Conservation (phyloP, 352 stramenopile species). For the Globisporangium middletonii region DNA sequence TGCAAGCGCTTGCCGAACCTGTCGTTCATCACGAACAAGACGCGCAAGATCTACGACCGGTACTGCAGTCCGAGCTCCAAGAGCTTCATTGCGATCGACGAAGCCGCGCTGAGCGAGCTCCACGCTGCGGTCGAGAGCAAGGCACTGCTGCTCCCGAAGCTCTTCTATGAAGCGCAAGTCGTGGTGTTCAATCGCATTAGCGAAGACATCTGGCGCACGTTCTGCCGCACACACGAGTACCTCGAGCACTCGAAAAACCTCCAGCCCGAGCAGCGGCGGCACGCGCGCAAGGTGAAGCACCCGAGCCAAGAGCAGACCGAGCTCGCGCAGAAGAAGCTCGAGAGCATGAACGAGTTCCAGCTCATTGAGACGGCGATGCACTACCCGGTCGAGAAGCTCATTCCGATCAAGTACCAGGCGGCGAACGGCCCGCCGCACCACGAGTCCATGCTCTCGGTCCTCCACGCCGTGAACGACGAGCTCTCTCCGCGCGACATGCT, state of each 20-base stretch:
- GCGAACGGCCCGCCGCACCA: neutral
- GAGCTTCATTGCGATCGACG: constrained; percentile 40
- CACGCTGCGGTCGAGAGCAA: constrained; percentile 42
- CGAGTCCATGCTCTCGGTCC: constrained; percentile 1
- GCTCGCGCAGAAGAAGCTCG: constrained; percentile 43
- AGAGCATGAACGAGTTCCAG: constrained; percentile 55
- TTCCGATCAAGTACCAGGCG: constrained; percentile 30
- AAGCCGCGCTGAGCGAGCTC: constrained; percentile 30
- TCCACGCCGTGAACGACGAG: constrained; percentile 20
- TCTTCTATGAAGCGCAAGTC: constrained; percentile 68
- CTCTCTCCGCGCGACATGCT: constrained; percentile 49
- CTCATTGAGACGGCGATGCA: constrained; percentile 70
- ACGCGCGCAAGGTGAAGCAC: neutral
- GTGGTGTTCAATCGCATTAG: constrained; percentile 54
- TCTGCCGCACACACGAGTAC: constrained; percentile 68
- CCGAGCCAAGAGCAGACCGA: constrained; percentile 36
- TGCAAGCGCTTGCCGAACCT: constrained; percentile 79
- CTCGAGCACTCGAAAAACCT: constrained; percentile 48
- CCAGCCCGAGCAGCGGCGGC: constrained; percentile 17
- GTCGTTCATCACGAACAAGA: constrained; percentile 75
- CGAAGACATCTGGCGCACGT: constrained; percentile 60
- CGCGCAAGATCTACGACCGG: constrained; percentile 72
- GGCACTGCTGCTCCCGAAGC: constrained; percentile 40
- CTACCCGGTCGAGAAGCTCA: constrained; percentile 70
- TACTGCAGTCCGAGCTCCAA: constrained; percentile 50